Base-by-base conservation (phyloP, 129 eudicot genomes). In the Glebionis coronaria region DNA sequence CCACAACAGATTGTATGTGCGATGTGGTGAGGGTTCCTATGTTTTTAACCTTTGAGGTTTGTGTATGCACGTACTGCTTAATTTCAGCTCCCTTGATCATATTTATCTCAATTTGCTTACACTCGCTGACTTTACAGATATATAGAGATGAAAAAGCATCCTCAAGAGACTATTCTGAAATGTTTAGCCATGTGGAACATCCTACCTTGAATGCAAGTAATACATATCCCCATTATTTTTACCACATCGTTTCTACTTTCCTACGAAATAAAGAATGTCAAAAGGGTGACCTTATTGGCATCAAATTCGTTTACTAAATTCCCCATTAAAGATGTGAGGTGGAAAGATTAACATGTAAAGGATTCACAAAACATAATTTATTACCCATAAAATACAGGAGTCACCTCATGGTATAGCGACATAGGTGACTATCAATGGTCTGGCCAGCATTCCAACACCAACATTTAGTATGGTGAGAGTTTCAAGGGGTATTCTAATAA, bases 161-260 rank as follows among this genome's bases (percentile, higher is more conserved):
- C 62, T 46, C 82, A 45, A 89, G 78, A 73, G 96, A 89, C 70
- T 89, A 93, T 72, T 89, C 85, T 45, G 83, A 73, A 81, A 89
- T 89, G 96, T 89, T 89, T 80, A 89, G 85, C 72, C 96, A 90
- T 21, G 69, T 76, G 35, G 96, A 89, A 71, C 79, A 77, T 82
- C 38, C 82, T 70, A 81, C 90, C 75, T 92, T 85, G 53, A 92
- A 88, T 52, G 98, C 88, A 86, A 18, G 88, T 67, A 65, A 57
- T 18, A 15, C 59, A 10, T 19, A 42, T 14, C 44, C 63, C 14
- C 20, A 29, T 56, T 31, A 5, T 56, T 45, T 29, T 29, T 29
- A 7, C 38, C 38, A 29, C 38, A 7, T 4, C 1, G 7, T 29
- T 29, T 29, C 38, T 29, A 29, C 38, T 4, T 29, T 4, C 4